Percentiles rank a stretch among this genome's conserved stretches.
phyloP scores from a whole-genome alignment of 768 basidiomycete species.

The Ramaria sp. region DNA sequence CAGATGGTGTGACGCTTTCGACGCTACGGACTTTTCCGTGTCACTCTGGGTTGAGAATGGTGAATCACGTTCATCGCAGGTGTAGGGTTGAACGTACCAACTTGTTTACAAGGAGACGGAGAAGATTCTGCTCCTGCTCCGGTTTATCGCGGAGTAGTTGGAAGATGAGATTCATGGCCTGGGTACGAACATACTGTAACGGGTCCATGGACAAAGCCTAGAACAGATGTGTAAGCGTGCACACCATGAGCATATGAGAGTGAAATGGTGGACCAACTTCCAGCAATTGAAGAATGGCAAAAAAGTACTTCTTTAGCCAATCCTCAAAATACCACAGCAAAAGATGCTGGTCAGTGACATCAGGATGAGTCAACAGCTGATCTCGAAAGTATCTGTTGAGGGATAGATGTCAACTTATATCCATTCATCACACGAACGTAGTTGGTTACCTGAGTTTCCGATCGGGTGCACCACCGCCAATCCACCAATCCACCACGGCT shows the following conservation, averaged over 20 bases:
- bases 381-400: conserved; percentile 76
- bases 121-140: conserved; percentile 95
- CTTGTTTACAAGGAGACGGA: conserved; percentile 89
- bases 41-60: conserved; percentile 54
- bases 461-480: conserved; percentile 81
- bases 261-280: conserved; percentile 43
- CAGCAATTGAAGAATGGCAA: conserved; percentile 78
- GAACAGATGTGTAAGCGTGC: not conserved
- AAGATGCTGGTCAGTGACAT: conserved; percentile 60
- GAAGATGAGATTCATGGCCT: conserved; percentile 67
- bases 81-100: conserved; percentile 41
- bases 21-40: conserved; percentile 76
- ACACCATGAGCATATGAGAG: not conserved
- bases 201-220: conserved; percentile 78
- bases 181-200: conserved; percentile 78
- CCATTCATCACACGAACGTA: not conserved
- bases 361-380: conserved; percentile 59
- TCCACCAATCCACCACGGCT: conserved; percentile 96
- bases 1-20: conserved; percentile 81
- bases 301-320: conserved; percentile 96
- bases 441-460: conserved; percentile 71
- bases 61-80: not conserved
- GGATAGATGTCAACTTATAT: not conserved
- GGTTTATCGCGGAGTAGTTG: conserved; percentile 81
- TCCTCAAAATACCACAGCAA: conserved; percentile 91